These are phyloP conservation scores for Fusarium sp. DNA, from an alignment of 2,329 filamentous ascomycete genomes.

Conservation along the genomic window DNA sequence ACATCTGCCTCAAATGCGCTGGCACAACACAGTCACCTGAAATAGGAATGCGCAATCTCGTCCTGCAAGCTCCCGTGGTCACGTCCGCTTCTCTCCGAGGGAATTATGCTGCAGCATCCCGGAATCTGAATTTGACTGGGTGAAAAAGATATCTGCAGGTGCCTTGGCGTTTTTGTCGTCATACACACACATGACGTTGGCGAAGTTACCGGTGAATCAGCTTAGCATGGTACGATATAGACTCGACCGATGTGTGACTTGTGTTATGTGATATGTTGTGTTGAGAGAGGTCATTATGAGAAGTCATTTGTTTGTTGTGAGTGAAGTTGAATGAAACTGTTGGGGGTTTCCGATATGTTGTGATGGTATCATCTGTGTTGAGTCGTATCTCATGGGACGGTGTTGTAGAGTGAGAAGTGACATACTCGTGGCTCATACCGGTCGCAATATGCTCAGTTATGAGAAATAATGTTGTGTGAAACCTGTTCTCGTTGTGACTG, in stretches of 20 bases:
- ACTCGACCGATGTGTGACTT: conserved; percentile 19
- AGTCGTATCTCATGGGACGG: background rate
- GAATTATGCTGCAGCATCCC: conserved; percentile 11
- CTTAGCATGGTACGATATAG: conserved; percentile 9
- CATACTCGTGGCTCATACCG: too few species aligned
- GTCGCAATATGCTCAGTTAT: background rate
- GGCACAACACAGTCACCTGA: conserved; percentile 12
- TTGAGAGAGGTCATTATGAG: conserved; percentile 1
- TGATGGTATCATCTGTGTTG: background rate
- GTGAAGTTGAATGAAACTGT: background rate
- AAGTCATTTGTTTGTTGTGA: background rate
- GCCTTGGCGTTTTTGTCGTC: conserved; percentile 3
- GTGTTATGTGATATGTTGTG: conserved; percentile 6
- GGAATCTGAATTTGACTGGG: background rate
- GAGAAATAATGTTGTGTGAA: background rate
- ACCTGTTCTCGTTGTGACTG: background rate
- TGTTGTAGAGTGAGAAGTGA: background rate
- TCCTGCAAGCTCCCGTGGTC: conserved; percentile 9
- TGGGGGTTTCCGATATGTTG: background rate
- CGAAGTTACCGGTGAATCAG: background rate
- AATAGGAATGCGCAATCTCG: conserved; percentile 27
- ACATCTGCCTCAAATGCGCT: conserved; percentile 10
- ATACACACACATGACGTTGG: conserved; percentile 14
- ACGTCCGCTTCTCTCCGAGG: conserved; percentile 12
- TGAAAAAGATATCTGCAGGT: conserved; percentile 6